phyloP scores from a whole-genome alignment of 2,329 filamentous ascomycete genomes.

The Ilyonectria robusta region DNA sequence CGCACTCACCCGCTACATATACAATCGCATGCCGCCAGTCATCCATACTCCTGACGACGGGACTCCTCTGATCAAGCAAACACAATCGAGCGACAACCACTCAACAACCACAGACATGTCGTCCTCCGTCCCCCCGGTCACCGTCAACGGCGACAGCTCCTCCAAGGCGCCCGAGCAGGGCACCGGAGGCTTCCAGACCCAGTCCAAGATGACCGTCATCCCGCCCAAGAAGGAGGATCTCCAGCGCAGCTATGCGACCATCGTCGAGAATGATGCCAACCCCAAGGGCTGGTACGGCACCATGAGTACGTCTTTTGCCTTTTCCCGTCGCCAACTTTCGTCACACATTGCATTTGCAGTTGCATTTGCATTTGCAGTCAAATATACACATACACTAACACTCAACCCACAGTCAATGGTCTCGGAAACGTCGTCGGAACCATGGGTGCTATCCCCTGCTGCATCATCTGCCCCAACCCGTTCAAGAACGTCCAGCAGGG shows the following conservation, averaged over 20 bases:
- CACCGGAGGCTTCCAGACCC: conserved; percentile 61
- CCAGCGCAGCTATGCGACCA: conserved; percentile 82
- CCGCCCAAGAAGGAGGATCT: conserved; percentile 88
- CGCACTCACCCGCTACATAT: not conserved
- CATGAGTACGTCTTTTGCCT: conserved; percentile 75
- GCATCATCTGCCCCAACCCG: conserved; percentile 92
- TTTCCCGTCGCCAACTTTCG: not conserved
- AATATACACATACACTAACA: conserved; percentile 14
- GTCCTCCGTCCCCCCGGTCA: conserved; percentile 35
- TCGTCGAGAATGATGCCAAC: conserved; percentile 75
- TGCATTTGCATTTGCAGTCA: not conserved
- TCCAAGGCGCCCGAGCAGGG: conserved; percentile 47
- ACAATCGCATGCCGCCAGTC: not conserved
- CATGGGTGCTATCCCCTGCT: conserved; percentile 90
- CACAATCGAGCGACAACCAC: not conserved
- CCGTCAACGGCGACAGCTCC: conserved; percentile 49
- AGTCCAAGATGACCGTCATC: conserved; percentile 77
- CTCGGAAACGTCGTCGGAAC: conserved; percentile 83
- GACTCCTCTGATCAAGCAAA: not conserved
- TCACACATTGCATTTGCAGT: too few species aligned
- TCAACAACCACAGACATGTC: not conserved
- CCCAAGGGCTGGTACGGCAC: conserved; percentile 90
- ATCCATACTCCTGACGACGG: not conserved
- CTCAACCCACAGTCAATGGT: conserved; percentile 70
- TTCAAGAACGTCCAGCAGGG: conserved; percentile 95